These are phyloP conservation scores for Tuber melanosporum DNA, from an alignment of 495 filamentous ascomycete species.

Conservation along the genomic window DNA sequence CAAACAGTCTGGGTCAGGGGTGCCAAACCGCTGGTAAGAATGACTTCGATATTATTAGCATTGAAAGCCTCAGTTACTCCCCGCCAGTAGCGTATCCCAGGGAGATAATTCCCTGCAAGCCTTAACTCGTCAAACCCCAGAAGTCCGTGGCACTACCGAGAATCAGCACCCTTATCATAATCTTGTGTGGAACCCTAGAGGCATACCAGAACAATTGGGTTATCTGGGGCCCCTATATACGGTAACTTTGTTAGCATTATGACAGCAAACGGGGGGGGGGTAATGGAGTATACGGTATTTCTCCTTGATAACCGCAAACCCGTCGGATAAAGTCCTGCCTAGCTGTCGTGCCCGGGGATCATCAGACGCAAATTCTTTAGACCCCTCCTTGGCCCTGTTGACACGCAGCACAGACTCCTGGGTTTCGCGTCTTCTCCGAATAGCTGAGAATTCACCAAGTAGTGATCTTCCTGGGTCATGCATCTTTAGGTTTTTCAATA, in stretches of 20 bases:
- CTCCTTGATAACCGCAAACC: conserved; percentile 65
- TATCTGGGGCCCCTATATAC: conserved; percentile 24
- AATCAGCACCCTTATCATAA: conserved; percentile 66
- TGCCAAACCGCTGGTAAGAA: conserved; percentile 45
- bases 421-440: background rate
- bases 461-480: background rate
- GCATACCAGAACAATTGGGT: conserved; percentile 36
- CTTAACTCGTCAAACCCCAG: conserved; percentile 83
- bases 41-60: conserved; percentile 68
- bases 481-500: background rate
- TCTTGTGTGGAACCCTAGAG: conserved; percentile 43
- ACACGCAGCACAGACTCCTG: background rate
- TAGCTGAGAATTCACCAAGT: background rate
- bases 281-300: conserved; percentile 55
- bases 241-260: background rate
- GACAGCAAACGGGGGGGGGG: background rate
- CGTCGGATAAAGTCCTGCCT: conserved; percentile 65
- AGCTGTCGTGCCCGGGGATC: conserved; percentile 59
- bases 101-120: conserved; percentile 62
- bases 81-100: conserved; percentile 82
- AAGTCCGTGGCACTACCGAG: conserved; percentile 59
- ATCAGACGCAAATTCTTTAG: conserved; percentile 7
- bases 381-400: background rate
- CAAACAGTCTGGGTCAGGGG: background rate
- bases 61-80: conserved; percentile 75